A percentile compares a stretch with the other conserved stretches of the same genome.
These are phyloP conservation scores for Steccherinum ochraceum DNA, from an alignment of 768 basidiomycete genomes.

Conservation along the genomic window DNA sequence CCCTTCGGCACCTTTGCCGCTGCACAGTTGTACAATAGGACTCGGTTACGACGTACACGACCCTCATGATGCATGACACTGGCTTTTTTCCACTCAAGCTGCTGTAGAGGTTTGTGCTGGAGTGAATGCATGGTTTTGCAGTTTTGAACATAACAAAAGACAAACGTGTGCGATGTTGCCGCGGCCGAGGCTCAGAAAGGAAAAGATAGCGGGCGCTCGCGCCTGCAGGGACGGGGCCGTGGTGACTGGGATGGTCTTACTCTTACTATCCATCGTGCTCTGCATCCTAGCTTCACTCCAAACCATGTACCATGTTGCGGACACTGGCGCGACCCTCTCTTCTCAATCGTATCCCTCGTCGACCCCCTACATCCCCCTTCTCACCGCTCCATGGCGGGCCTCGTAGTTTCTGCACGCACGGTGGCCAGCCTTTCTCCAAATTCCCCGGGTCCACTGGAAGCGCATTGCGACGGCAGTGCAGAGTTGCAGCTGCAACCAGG, in stretches of 20 bases:
- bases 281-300: slow-evolving; percentile 2
- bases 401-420: too few species aligned
- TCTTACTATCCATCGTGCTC: neutral
- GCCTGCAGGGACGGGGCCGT: neutral
- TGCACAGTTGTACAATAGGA: neutral
- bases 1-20: neutral
- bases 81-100: neutral
- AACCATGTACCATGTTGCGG: slow-evolving; percentile 52
- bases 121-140: too few species aligned
- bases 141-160: too few species aligned
- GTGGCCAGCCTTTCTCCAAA: too few species aligned
- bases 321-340: slow-evolving; percentile 27
- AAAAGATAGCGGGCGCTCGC: neutral
- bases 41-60: neutral
- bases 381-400: neutral
- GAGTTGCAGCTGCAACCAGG: too few species aligned
- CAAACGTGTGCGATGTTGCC: neutral
- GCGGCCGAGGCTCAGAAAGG: neutral
- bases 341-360: slow-evolving; percentile 5
- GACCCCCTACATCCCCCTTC: slow-evolving; percentile 5
- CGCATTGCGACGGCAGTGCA: too few species aligned
- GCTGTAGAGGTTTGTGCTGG: neutral
- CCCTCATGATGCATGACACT: neutral
- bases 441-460: too few species aligned
- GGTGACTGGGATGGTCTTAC: neutral